phyloP scores from a whole-genome alignment of 2,329 filamentous ascomycete species.

The Botrytis medusae region DNA sequence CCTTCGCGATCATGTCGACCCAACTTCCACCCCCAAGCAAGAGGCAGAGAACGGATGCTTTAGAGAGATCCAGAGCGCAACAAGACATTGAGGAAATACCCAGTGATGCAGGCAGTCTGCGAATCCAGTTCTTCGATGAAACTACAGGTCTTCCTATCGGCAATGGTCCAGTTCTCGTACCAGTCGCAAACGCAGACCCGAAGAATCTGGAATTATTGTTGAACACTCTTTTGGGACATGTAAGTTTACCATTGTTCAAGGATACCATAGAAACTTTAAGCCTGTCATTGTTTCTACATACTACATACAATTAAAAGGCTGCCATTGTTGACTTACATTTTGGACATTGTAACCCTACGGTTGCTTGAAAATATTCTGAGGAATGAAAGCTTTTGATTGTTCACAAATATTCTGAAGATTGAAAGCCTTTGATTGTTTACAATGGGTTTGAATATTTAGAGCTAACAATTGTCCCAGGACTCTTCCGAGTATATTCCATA shows the following conservation, averaged over 20 bases:
- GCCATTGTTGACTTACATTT: neutral
- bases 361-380: neutral
- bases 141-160: conserved; percentile 72
- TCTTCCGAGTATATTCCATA: conserved; percentile 63
- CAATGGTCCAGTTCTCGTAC: conserved; percentile 61
- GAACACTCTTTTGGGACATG: conserved; percentile 79
- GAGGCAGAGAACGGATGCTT: conserved; percentile 74
- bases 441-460: conserved; percentile 28
- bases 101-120: conserved; percentile 71
- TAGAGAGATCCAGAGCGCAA: conserved; percentile 70
- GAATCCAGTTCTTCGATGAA: conserved; percentile 84
- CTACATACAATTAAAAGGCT: neutral
- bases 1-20: conserved; percentile 64
- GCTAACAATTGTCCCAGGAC: conserved; percentile 44
- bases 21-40: conserved; percentile 83
- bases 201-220: conserved; percentile 86
- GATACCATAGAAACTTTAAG: neutral
- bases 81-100: conserved; percentile 71
- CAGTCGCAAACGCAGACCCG: conserved; percentile 79
- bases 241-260: conserved; percentile 39
- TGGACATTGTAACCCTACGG: neutral
- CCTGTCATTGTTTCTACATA: neutral
- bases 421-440: neutral
- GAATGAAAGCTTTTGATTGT: too few relatives aligned
- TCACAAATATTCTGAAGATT: too few relatives aligned